Base-by-base conservation (phyloP, 495 filamentous ascomycete genomes). In the Trichoderma gamsii region DNA sequence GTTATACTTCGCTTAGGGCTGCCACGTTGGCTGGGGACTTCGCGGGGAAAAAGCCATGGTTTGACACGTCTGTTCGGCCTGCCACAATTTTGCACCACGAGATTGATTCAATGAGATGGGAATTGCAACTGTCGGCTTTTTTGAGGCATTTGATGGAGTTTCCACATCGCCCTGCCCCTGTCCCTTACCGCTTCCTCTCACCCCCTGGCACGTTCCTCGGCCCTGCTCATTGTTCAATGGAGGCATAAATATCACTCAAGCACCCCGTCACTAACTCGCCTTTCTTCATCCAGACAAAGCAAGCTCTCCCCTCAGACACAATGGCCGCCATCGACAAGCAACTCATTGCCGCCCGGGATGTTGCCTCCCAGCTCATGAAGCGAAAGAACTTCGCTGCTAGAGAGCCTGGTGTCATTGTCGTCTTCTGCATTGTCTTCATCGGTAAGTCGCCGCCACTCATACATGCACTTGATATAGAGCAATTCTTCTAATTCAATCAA, bases 391-490 rank as follows among this genome's bases (percentile, higher is more conserved):
- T 79, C 76, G 75, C 83, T 46, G 43, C 69, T 38, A 69, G 77
- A 63, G 81, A 87, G 74, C 74, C 79, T 25, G 85, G 84, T 75
- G 84, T 86, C 71, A 79, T 86, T 56, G 78, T 85, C 71, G 85
- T 87, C 63, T 86, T 87, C 79, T 83, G 79, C 73, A 83, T 87
- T 69, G 79, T 87, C 69, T 83, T 80, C 72, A 70, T 84, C 64
- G 65, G 65, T 66, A 66, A 46, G 65, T 15, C 12, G 12, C 29
- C 63, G n/a, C 11, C 32, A 1, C 32, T 9, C 41, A 6, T 9
- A 9, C 8, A 29, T 12, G 23, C 23, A 43, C 23, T 7, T 41
- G 15, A 4, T 15, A 11, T 12, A 29, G 1, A 43, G 1, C 8
- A 65, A 11, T n/a, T 65, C 0, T 44, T 61, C 56, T 61, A 61